phyloP scores from a whole-genome alignment of 2,329 filamentous ascomycete genomes.

The Colletotrichum spaethianum region DNA sequence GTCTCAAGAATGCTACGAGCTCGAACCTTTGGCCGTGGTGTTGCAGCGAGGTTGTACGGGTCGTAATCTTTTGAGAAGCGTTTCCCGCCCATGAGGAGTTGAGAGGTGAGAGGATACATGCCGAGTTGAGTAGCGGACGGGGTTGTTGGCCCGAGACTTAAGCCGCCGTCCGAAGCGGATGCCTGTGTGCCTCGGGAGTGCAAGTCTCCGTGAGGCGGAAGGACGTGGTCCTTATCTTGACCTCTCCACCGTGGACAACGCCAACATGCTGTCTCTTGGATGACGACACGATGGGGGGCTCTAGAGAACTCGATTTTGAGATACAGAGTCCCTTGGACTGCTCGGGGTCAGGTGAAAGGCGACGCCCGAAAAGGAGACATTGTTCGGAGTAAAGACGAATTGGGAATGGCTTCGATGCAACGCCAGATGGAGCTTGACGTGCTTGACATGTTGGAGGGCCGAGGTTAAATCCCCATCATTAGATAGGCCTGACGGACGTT shows the following conservation, averaged over 20 bases:
- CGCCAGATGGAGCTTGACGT: slow-evolving; percentile 22
- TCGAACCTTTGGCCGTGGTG: background rate
- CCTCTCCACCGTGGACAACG: background rate
- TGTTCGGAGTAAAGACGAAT: slow-evolving; percentile 9
- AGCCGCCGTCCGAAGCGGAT: background rate
- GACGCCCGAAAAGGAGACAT: background rate
- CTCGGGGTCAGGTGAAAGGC: background rate
- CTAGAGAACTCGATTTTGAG: background rate
- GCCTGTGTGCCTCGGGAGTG: background rate
- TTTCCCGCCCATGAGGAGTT: background rate
- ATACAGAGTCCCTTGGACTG: background rate
- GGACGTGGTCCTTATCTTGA: no score
- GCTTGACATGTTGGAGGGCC: slow-evolving; percentile 27
- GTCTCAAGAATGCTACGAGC: background rate
- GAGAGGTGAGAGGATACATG: background rate
- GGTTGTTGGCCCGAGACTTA: background rate
- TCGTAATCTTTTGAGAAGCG: background rate
- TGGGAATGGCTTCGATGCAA: slow-evolving; percentile 20
- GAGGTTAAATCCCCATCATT: slow-evolving; percentile 11
- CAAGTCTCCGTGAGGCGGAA: background rate
- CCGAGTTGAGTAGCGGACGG: background rate
- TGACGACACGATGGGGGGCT: background rate
- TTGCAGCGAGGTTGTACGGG: background rate
- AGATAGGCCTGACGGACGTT: background rate
- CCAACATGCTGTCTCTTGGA: background rate